These are phyloP conservation scores for Hypoxylon subgilvum DNA, from an alignment of 495 filamentous ascomycete species.

Conservation along the genomic window DNA sequence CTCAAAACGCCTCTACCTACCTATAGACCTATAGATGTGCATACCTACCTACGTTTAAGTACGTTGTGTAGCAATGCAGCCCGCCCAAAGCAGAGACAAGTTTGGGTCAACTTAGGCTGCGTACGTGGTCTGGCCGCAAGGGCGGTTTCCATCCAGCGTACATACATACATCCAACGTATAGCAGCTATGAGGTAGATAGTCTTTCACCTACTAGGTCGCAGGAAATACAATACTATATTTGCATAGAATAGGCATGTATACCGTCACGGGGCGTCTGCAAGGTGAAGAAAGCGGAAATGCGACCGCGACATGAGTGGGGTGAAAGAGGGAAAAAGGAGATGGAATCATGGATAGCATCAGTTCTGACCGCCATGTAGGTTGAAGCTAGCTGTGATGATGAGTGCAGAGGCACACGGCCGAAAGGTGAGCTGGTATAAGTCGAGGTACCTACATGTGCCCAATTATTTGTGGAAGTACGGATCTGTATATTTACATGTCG, in stretches of 20 bases:
- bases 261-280: constrained; percentile 37
- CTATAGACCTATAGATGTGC: too few species aligned
- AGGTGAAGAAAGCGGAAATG: constrained; percentile 39
- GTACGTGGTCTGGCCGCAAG: constrained; percentile 19
- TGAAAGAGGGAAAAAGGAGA: constrained; percentile 7
- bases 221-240: too few species aligned
- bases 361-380: constrained; percentile 28
- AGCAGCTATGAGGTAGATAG: too few species aligned
- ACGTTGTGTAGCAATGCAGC: constrained; percentile 19
- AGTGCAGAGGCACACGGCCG: constrained; percentile 31
- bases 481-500: too few species aligned
- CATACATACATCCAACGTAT: too few species aligned
- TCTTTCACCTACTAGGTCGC: too few species aligned
- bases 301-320: constrained; percentile 26
- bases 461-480: too few species aligned
- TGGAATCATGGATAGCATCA: constrained; percentile 18
- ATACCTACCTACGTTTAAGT: too few species aligned
- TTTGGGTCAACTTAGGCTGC: constrained; percentile 25
- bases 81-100: constrained; percentile 20
- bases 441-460: too few species aligned
- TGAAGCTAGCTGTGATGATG: too few species aligned
- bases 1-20: constrained; percentile 2
- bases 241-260: constrained; percentile 12
- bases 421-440: not conserved
- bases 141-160: constrained; percentile 2